Evolutionary conservation across 345 rosid genomes (phyloP), one percentile per base, ranked within the genome.

Genomic region (Linum usitatissimum): DNA sequence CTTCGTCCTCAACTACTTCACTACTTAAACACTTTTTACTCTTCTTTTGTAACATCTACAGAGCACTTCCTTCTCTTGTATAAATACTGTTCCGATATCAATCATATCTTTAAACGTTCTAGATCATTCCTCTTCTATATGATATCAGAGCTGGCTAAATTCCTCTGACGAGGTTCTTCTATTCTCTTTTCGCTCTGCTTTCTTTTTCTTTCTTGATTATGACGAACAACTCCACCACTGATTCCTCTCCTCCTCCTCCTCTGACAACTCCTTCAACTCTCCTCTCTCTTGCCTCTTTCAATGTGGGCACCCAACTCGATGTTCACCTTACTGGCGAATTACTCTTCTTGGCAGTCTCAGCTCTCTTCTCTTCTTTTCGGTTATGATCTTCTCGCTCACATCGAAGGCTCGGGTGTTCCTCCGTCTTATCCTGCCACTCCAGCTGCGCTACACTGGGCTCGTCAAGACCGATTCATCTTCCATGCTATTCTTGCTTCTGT

Each of bases 401-500:
- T 66, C 10, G 63, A 61, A 5, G 48, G 55, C 12, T 28, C 54
- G 0, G 0, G 12, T 1, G 21, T 40, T 1, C 20, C 36, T 40
- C 48, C 65, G 2, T 21, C 55, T 4, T 5, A 7, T 9, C 30
- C 7, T 7, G 9, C 53, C 0, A 54, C 36, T 30, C 59, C 34
- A 0, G 7, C 18, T 1, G 13, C n/a, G 12, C 6, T 45, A 0
- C 3, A 18, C 0, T 60, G 60, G 63, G 48, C 48, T 40, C 48
- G 48, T 1, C 48, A 40, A 40, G 48, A 40, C 13, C 48, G 48
- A 7, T 40, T 66, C 0, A 2, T 65, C 3, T 45, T 61, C 5
- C 55, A 61, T 34, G 12, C 53, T 1, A 66, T 66, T 28, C 31
- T 68, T 10, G 39, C 18, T 0, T 70, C 58, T 3, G 14, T 61